Evolutionary conservation across 352 stramenopile species (phyloP), one percentile per base, ranked within the genome.

Genomic region (Nothophytophthora sp.): DNA sequence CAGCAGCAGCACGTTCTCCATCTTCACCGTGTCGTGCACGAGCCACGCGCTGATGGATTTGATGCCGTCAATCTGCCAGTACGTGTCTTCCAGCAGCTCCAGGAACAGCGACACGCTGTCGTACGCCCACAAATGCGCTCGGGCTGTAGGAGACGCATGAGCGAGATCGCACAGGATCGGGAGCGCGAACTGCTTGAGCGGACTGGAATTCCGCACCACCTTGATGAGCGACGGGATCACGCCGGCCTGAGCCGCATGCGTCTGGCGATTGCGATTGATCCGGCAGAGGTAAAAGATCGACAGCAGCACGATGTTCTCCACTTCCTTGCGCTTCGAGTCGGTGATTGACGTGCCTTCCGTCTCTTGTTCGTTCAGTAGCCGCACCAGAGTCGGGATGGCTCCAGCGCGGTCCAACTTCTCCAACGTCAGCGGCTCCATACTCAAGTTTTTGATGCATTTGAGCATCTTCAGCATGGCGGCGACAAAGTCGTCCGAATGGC

Each of bases 281-380:
- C 88, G 83, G 52, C 92, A 98, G 12, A 98, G 63, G 52, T 98
- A 97, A 46, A 95, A 98, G 74, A 98, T 96, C 3, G 84, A 80
- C 55, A 92, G 90, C 6, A 98, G 70, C 29, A 97, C 80, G 45
- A 97, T 85, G 37, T 96, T 96, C 50, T 97, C 88, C 2, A 97
- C 63, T 44, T 97, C 88, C 51, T 96, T 83, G 19, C 64, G 70
- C 55, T 78, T 89, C 27, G 41, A 63, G 34, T 55, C 63, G 2
- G 62, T 74, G 15, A 62, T 61, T 5, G 44, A 60, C 2, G 63
- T 44, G 7, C 51, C 52, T 42, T 57, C 56, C 5, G 49, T 32
- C 33, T 77, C 57, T 35, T 80, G 57, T 20, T 86, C 81, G 28
- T 82, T 81, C 23, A 97, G 55, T 18, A 96, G 54, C 27, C 70